Percentiles rank a stretch among this genome's conserved stretches.
phyloP scores from a whole-genome alignment of 805 yeast species.

The Ogataea thermomethanolica region DNA sequence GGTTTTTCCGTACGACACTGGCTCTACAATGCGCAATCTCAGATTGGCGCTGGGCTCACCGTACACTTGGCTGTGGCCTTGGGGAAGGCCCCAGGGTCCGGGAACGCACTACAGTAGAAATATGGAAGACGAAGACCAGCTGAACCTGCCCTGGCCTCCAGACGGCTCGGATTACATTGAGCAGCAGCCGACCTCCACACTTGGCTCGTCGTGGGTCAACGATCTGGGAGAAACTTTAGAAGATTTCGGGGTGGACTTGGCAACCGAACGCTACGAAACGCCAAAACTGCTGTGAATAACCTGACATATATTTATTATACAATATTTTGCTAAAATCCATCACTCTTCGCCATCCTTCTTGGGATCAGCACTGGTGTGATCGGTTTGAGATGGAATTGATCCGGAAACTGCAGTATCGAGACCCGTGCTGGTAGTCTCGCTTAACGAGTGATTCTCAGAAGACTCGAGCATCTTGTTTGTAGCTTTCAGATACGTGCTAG shows the following conservation, averaged over 20 bases:
- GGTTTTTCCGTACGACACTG: constrained; percentile 77
- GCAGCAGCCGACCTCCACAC: constrained; percentile 1
- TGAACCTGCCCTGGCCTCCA: constrained; percentile 89
- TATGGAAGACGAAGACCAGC: constrained; percentile 55
- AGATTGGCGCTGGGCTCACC: constrained; percentile 56
- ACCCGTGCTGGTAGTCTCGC: constrained; percentile 15
- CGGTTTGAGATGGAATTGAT: constrained; percentile 11
- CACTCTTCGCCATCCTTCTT: constrained; percentile 4
- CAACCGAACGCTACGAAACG: constrained; percentile 42
- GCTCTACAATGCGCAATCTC: constrained; percentile 56
- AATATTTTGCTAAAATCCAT: constrained; percentile 1
- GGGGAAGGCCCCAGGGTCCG: constrained; percentile 56
- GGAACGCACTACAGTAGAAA: constrained; percentile 59
- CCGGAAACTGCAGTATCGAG: constrained; percentile 17
- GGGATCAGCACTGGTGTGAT: constrained; percentile 12
- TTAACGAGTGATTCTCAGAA: constrained; percentile 10
- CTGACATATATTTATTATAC: constrained; percentile 7
- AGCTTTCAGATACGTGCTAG: constrained; percentile 28
- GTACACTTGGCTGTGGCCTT: constrained; percentile 68
- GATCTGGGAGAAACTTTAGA: constrained; percentile 77
- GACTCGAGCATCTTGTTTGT: constrained; percentile 20
- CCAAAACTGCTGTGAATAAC: constrained; percentile 11
- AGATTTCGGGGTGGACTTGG: constrained; percentile 86
- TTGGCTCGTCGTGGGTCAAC: constrained; percentile 54
- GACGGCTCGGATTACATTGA: constrained; percentile 50